Conservation (phyloP, 2,329 filamentous ascomycete species). For the Phaeosphaeriaceae sp. region DNA sequence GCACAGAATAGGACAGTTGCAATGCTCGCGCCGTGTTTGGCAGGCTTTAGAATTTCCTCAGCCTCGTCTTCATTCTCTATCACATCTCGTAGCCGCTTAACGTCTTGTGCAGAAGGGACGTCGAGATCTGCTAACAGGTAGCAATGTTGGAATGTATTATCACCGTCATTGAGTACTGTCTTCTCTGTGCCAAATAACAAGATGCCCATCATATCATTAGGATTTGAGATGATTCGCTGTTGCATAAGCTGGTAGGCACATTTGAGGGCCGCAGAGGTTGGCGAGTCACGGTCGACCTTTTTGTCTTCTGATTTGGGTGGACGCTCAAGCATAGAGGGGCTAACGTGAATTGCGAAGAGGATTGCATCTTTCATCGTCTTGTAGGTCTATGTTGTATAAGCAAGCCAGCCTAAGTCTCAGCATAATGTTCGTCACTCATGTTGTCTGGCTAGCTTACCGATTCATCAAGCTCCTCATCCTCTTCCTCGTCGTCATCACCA, state of each 20-base stretch:
- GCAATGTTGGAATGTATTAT: slow-evolving; percentile 81
- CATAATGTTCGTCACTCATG: background rate
- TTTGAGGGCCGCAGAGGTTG: slow-evolving; percentile 84
- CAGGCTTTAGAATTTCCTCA: slow-evolving; percentile 71
- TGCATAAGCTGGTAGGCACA: slow-evolving; percentile 96
- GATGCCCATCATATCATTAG: slow-evolving; percentile 96
- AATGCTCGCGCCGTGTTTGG: slow-evolving; percentile 76
- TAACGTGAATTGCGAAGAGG: slow-evolving; percentile 93
- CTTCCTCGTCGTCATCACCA: slow-evolving; percentile 66
- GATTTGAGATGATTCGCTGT: slow-evolving; percentile 96
- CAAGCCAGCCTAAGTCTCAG: slow-evolving; percentile 16
- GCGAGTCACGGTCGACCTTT: slow-evolving; percentile 78
- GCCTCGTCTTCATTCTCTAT: slow-evolving; percentile 79
- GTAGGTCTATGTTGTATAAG: slow-evolving; percentile 64
- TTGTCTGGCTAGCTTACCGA: slow-evolving; percentile 52
- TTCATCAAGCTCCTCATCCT: slow-evolving; percentile 73
- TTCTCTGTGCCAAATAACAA: slow-evolving; percentile 88
- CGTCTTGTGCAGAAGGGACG: slow-evolving; percentile 83
- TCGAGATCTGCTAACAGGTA: slow-evolving; percentile 90
- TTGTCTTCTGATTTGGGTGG: slow-evolving; percentile 68
- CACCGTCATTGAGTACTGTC: slow-evolving; percentile 57
- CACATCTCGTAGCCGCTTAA: slow-evolving; percentile 77
- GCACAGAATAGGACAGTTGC: slow-evolving; percentile 91
- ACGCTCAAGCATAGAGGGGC: slow-evolving; percentile 78
- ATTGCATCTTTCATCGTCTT: slow-evolving; percentile 96